A percentile compares a stretch with the other conserved stretches of the same genome.
Evolutionary conservation across 805 yeast species (phyloP).

Genomic region (Yarrowia sp.): DNA sequence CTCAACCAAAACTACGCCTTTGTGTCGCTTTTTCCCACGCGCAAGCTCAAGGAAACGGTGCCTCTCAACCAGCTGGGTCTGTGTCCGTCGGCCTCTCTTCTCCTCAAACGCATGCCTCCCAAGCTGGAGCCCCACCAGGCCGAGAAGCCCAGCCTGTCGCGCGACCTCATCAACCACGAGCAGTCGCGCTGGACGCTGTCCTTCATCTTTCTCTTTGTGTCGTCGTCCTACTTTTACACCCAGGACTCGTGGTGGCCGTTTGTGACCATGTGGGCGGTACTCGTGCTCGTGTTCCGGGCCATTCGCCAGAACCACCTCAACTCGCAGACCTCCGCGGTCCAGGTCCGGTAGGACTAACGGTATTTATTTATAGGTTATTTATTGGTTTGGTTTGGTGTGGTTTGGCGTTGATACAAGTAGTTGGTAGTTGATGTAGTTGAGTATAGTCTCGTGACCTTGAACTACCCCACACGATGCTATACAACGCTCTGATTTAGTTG

Average conservation of each 20-base stretch:
- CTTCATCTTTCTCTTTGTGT: constrained; percentile 15
- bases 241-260: constrained; percentile 27
- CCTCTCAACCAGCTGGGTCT: neutral
- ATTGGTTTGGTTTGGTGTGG: too few species aligned
- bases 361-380: constrained; percentile 13
- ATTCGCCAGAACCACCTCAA: constrained; percentile 22
- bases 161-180: constrained; percentile 26
- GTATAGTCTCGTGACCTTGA: too few species aligned
- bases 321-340: constrained; percentile 3
- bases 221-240: constrained; percentile 22
- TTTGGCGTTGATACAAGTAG: neutral
- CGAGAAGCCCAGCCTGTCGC: constrained; percentile 17
- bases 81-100: constrained; percentile 18
- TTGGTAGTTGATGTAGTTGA: neutral
- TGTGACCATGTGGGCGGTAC: constrained; percentile 23
- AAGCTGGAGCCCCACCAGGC: constrained; percentile 23
- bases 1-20: constrained; percentile 26
- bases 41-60: constrained; percentile 19
- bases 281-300: constrained; percentile 19
- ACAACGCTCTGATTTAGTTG: too few species aligned
- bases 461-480: too few species aligned
- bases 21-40: constrained; percentile 23
- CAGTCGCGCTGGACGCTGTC: constrained; percentile 26
- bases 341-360: neutral
- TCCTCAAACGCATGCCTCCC: constrained; percentile 18